phyloP scores from a whole-genome alignment of 2,329 filamentous ascomycete species.

The Talaromyces funiculosus region DNA sequence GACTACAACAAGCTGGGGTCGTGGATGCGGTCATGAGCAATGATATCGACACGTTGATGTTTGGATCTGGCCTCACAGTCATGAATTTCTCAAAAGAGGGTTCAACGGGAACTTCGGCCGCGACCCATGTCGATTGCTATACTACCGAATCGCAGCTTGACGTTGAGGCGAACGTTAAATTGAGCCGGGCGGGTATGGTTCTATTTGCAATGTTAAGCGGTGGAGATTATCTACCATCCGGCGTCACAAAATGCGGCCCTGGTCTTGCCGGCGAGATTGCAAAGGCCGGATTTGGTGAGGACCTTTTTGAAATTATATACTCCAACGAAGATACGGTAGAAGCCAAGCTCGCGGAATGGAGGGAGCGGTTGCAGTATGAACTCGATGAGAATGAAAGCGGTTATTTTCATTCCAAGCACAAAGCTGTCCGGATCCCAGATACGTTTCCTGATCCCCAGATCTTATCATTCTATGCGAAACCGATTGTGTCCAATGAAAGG shows the following conservation, averaged over 20 bases:
- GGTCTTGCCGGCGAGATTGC: conserved; percentile 88
- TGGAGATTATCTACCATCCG: conserved; percentile 86
- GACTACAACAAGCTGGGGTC: conserved; percentile 72
- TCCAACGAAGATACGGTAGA: conserved; percentile 25
- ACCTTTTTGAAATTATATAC: conserved; percentile 61
- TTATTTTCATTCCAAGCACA: conserved; percentile 72
- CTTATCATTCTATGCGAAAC: conserved; percentile 80
- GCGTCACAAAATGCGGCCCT: conserved; percentile 79
- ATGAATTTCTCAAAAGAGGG: conserved; percentile 77
- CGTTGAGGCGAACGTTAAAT: conserved; percentile 25
- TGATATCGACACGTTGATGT: conserved; percentile 97
- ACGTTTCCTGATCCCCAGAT: conserved; percentile 75
- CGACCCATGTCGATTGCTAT: conserved; percentile 84
- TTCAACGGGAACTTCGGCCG: conserved; percentile 53
- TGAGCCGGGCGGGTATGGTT: conserved; percentile 86
- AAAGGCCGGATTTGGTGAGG: conserved; percentile 74
- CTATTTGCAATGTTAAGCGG: conserved; percentile 91
- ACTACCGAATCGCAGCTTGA: conserved; percentile 57
- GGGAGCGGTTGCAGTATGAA: conserved; percentile 65
- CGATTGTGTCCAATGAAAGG: conserved; percentile 64
- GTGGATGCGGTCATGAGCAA: conserved; percentile 94
- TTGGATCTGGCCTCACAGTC: conserved; percentile 74
- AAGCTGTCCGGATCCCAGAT: conserved; percentile 67
- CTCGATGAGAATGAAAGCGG: conserved; percentile 77
- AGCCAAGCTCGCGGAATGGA: conserved; percentile 58